Base-by-base conservation (phyloP, 2,329 filamentous ascomycete genomes). In the Cyphellophora attinorum region DNA sequence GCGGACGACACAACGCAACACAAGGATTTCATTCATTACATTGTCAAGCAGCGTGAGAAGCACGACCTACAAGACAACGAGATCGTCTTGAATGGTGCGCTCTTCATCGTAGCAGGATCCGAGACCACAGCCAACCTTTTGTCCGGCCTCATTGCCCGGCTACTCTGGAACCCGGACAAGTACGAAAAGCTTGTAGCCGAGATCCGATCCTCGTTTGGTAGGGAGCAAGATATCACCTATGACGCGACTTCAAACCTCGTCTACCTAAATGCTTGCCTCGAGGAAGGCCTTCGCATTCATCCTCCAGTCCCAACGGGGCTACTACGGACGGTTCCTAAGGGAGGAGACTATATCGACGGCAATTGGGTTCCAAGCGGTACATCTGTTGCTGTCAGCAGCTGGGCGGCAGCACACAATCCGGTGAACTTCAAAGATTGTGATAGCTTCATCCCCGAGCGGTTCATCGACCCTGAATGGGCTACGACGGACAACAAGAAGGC, bases 241-340 rank as follows among this genome's bases (percentile, higher is more conserved):
- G 42, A 48, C 5, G 33, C 37, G 11, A 36, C 44, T 1, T 47
- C 55, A 3, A 42, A 47, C 21, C 48, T 68, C 6, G 45, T 51
- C 1, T 70, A 68, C 41, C 48, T 70, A 2, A 53, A 54, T 4
- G 67, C 64, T 4, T 60, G 57, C 37, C 57, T 71, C 17, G 58
- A 69, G 27, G 67, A 72, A 45, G 49, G 59, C 0, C 50, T 70
- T 38, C 59, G 68, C n/a, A 51, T 69, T 31, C 58, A 60, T 3
- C 64, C 67, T 3, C 57, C 64, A 0, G 59, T 62, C 1, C 51
- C 55, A 4, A 50, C 44, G 2, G 49, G 21, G 4, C 28, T 43
- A 12, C 35, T 13, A 8, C 33, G 13, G 50, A 53, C 5, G 13
- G 15, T 19, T 11, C 72, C 74, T 0, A 40, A 44, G 2, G 51